A percentile compares a stretch with the other conserved stretches of the same genome.
These are phyloP conservation scores for Cocos nucifera DNA, from an alignment of 176 grass and related monocot species.

Conservation along the genomic window DNA sequence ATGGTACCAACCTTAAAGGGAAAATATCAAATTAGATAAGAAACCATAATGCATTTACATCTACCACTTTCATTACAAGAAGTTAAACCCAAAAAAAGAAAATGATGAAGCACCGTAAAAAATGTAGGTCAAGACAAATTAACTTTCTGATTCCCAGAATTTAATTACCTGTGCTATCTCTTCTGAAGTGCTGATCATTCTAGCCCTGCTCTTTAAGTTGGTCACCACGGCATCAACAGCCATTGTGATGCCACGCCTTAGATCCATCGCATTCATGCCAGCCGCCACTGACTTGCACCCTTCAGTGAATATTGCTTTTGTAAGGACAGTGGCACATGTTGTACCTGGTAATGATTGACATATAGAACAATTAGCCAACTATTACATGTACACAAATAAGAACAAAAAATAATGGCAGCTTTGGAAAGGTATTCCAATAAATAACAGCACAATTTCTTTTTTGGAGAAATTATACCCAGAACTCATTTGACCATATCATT, in stretches of 20 bases:
- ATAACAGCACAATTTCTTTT: no score
- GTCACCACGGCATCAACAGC: constrained; percentile 92
- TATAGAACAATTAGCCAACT: constrained; percentile 1
- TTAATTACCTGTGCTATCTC: constrained; percentile 59
- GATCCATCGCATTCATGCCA: constrained; percentile 97
- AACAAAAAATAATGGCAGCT: no score
- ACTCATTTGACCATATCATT: no score
- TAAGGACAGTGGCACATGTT: constrained; percentile 94
- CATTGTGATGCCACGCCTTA: constrained; percentile 96
- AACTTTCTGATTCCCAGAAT: neutral
- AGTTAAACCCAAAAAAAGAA: no score
- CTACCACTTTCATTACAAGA: no score
- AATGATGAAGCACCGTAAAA: no score
- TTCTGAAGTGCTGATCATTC: constrained; percentile 93
- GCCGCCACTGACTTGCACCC: constrained; percentile 94
- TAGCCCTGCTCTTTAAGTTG: constrained; percentile 81
- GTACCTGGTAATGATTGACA: constrained; percentile 42
- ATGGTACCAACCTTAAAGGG: constrained; percentile 81
- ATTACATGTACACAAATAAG: no score
- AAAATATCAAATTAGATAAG: neutral
- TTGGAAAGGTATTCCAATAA: no score
- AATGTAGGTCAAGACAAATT: no score
- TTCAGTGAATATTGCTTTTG: constrained; percentile 85
- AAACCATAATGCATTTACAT: neutral
- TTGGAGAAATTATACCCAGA: no score